Conservation (phyloP, 306 rosid genomes). For the Castanea mollissima region DNA sequence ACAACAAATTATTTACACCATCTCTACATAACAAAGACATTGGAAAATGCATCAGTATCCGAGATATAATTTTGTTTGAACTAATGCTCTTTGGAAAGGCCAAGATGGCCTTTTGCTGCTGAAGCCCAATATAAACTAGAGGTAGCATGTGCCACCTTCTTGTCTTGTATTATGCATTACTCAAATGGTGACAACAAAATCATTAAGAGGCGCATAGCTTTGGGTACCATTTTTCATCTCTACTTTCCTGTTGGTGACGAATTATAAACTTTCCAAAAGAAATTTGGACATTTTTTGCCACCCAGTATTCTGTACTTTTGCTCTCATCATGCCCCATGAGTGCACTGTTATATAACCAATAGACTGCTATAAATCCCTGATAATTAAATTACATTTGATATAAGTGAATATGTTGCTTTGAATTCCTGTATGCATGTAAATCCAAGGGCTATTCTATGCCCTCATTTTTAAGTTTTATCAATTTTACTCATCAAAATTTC, state of each 20-base stretch:
- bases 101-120: not conserved
- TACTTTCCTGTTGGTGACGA: not conserved
- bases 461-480: not conserved
- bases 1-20: no score
- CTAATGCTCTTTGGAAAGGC: not conserved
- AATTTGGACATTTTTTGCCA: not conserved
- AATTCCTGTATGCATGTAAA: no score
- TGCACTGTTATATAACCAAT: no score
- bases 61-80: not conserved
- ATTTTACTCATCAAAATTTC: not conserved
- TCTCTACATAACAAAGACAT: no score
- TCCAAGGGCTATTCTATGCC: not conserved
- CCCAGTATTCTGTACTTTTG: not conserved
- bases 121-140: conserved; percentile 5
- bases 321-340: no score
- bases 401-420: no score
- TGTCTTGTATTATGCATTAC: not conserved
- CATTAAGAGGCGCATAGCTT: not conserved
- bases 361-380: no score
- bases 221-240: not conserved
- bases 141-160: not conserved
- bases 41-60: no score
- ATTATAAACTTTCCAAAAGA: not conserved
- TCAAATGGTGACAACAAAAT: not conserved
- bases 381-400: no score